phyloP scores from a whole-genome alignment of 2,329 filamentous ascomycete species.

The Colletotrichum sublineola region DNA sequence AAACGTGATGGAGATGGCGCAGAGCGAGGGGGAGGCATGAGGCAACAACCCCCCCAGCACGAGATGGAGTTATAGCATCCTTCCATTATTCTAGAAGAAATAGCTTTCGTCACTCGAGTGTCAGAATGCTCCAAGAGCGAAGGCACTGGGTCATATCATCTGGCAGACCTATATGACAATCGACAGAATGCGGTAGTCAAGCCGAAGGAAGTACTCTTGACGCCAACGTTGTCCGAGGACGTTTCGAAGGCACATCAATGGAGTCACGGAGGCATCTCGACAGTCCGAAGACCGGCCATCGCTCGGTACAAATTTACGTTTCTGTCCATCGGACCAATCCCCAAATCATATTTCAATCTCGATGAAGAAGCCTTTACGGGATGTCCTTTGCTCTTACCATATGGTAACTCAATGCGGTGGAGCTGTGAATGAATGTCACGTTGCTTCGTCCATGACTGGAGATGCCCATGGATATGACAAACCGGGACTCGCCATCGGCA shows the following conservation, averaged over 20 bases:
- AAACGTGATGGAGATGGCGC: conserved; percentile 33
- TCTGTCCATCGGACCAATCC: conserved; percentile 27
- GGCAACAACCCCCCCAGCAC: conserved; percentile 27
- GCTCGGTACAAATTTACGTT: conserved; percentile 6
- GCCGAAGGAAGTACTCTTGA: conserved; percentile 25
- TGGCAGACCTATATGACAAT: conserved; percentile 23
- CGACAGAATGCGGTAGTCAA: conserved; percentile 26
- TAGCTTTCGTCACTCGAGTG: conserved; percentile 25
- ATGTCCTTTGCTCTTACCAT: conserved; percentile 6
- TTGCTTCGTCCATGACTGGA: conserved; percentile 19
- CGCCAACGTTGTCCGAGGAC: conserved; percentile 20
- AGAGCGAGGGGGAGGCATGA: conserved; percentile 19
- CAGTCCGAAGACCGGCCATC: conserved; percentile 12
- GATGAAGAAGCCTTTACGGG: conserved; percentile 9
- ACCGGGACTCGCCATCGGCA: conserved; percentile 38
- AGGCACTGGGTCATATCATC: conserved; percentile 21
- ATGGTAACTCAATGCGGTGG: conserved; percentile 22
- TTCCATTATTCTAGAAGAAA: conserved; percentile 39
- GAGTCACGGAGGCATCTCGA: neutral
- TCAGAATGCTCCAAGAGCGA: conserved; percentile 21
- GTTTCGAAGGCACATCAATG: conserved; percentile 16
- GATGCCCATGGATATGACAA: conserved; percentile 31
- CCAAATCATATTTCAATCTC: conserved; percentile 26
- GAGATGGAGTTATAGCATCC: conserved; percentile 8
- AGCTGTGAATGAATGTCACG: conserved; percentile 13